These are phyloP conservation scores for Orbilia javanica DNA, from an alignment of 2,329 filamentous ascomycete genomes.

Conservation along the genomic window DNA sequence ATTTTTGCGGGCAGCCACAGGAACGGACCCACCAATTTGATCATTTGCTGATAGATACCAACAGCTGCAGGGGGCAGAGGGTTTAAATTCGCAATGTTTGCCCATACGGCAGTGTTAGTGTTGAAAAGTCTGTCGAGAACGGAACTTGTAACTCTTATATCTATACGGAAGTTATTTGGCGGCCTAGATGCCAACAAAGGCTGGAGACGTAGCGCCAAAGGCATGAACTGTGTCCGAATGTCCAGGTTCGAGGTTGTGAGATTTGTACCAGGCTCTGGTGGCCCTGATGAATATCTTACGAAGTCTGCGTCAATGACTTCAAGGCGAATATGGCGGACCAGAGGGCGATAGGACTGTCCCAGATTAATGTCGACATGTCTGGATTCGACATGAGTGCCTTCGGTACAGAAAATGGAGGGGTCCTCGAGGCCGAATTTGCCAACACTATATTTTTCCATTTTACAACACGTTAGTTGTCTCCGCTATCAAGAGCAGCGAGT, in stretches of 20 bases:
- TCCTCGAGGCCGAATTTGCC: neutral
- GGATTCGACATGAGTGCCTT: neutral
- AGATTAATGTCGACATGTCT: neutral
- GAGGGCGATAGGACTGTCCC: neutral
- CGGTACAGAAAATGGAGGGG: no score
- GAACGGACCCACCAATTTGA: conserved; percentile 12
- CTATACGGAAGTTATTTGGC: neutral
- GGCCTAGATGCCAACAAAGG: neutral
- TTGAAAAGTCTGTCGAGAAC: neutral
- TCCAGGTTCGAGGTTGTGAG: neutral
- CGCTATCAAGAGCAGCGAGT: no score
- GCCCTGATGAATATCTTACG: neutral
- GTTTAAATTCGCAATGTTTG: neutral
- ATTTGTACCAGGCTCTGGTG: neutral
- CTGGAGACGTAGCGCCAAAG: conserved; percentile 8
- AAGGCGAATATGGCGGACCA: neutral
- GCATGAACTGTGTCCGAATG: neutral
- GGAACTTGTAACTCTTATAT: neutral
- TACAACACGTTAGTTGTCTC: neutral
- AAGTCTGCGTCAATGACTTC: neutral
- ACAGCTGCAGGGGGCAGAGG: neutral
- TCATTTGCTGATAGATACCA: neutral
- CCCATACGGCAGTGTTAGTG: neutral
- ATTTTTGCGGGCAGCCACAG: neutral
- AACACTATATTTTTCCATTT: neutral